Evolutionary conservation across 2,329 filamentous ascomycete genomes (phyloP).

Genomic region (Claviceps monticola): DNA sequence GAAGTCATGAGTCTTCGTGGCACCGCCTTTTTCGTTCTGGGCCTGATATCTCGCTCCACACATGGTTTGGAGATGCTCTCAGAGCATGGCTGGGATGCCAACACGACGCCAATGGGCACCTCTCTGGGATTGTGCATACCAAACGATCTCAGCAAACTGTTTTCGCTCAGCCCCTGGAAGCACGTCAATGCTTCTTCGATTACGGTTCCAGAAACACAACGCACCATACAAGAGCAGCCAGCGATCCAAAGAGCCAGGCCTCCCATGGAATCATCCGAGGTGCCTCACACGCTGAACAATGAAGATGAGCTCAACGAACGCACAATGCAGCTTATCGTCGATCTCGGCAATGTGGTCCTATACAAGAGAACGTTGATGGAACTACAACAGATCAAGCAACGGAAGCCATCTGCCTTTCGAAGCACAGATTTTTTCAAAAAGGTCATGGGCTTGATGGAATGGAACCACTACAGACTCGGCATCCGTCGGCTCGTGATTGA

Average conservation of each 20-base stretch:
- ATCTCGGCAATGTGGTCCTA: constrained; percentile 85
- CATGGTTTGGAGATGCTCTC: constrained; percentile 86
- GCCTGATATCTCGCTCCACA: constrained; percentile 78
- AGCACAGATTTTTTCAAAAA: constrained; percentile 70
- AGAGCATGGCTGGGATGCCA: constrained; percentile 86
- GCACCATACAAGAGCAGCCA: constrained; percentile 34
- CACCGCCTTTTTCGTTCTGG: constrained; percentile 92
- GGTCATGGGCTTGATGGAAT: constrained; percentile 72
- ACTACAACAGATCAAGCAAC: constrained; percentile 63
- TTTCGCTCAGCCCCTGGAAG: constrained; percentile 53
- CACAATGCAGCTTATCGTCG: constrained; percentile 72
- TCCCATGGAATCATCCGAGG: constrained; percentile 28
- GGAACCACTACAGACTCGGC: constrained; percentile 76
- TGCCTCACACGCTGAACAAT: constrained; percentile 35
- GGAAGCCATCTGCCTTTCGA: constrained; percentile 61
- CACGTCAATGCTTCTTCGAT: constrained; percentile 35
- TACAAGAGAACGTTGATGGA: constrained; percentile 78
- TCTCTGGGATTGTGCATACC: constrained; percentile 84
- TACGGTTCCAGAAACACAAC: constrained; percentile 34
- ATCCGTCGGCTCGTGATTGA: constrained; percentile 86
- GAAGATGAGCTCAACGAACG: constrained; percentile 57
- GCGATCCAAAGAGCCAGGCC: constrained; percentile 27
- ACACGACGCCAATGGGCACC: constrained; percentile 67
- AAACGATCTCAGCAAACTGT: constrained; percentile 60
- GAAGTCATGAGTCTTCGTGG: constrained; percentile 87